Evolutionary conservation across 2,329 filamentous ascomycete genomes (phyloP).

Genomic region (Thermomyces lanuginosus): DNA sequence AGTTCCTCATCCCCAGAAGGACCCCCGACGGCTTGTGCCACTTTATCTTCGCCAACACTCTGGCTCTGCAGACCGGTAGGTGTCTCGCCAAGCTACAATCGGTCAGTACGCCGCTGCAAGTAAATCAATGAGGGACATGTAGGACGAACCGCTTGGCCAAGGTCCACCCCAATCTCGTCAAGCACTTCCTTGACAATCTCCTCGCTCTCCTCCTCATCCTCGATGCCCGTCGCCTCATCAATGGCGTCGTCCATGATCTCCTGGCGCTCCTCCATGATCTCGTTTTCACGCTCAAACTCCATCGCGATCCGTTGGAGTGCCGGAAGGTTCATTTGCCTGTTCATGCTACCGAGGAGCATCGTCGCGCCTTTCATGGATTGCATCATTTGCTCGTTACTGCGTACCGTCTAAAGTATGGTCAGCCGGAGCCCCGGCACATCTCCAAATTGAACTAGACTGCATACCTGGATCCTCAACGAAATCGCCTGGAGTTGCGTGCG

Average conservation of each 20-base stretch:
- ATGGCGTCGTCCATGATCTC: constrained; percentile 99
- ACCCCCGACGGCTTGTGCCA: constrained; percentile 66
- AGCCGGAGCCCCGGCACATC: neutral
- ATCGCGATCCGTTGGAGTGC: constrained; percentile 91
- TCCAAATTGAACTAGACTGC: constrained; percentile 6
- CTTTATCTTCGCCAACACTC: constrained; percentile 53
- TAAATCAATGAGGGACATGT: neutral
- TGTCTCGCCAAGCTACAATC: constrained; percentile 67
- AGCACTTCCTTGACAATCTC: constrained; percentile 93
- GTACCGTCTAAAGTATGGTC: constrained; percentile 55
- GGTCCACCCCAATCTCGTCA: constrained; percentile 90
- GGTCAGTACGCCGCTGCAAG: constrained; percentile 9
- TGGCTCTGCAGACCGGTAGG: constrained; percentile 66
- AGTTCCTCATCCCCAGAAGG: constrained; percentile 63
- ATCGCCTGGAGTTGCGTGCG: constrained; percentile 93
- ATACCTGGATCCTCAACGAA: constrained; percentile 78
- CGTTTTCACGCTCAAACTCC: constrained; percentile 98
- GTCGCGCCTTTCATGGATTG: constrained; percentile 98
- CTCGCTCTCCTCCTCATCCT: constrained; percentile 86
- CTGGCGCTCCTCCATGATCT: constrained; percentile 97
- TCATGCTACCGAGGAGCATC: constrained; percentile 86
- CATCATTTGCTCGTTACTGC: constrained; percentile 99
- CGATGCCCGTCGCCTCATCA: constrained; percentile 84
- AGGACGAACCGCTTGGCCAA: constrained; percentile 65
- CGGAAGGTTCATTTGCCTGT: constrained; percentile 91